Evolutionary conservation across 306 rosid species (phyloP), one percentile per base, ranked within the genome.

Genomic region (Mucuna pruriens): DNA sequence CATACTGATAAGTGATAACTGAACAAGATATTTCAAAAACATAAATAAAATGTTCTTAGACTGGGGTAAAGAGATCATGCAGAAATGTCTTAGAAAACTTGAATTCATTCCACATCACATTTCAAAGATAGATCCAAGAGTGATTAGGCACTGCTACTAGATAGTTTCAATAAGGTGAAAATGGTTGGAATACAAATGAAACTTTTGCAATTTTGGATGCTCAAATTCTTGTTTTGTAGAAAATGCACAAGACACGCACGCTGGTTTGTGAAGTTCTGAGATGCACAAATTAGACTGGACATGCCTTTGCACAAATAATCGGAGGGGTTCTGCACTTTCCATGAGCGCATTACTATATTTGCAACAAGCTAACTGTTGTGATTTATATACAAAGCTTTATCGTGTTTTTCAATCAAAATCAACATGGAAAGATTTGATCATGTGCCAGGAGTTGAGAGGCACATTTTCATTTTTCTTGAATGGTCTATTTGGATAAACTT

Each of bases 161-260:
- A 34, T 55, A 22, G 26, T 36, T 74, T 74, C 10, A 17, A 22
- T 55, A 20, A 52, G 3, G n/a, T 7, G 39, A 38, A 34, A 20
- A 74, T 8, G 6, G 7, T 22, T 38, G 54, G 15, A 74, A 54
- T 55, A 40, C 39, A 52, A 34, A 73, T 55, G 44, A 23, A 74
- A 74, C 25, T 13, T 38, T 12, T 34, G 13, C 13, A 20, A 52
- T 31, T 5, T 38, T 39, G 79, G 55, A 57, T 55, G 6, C 38
- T 52, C 39, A 57, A 57, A 57, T 55, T 74, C 68, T 39, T 22
- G 22, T 36, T 74, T 74, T 54, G 51, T 26, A 12, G 38, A 74
- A 45, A 75, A 10, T 15, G 4, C 54, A 8, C 2, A n/a, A 3
- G 22, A 11, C 65, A 9, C 13, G 10, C 65, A 9, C 13, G 10